A percentile compares a stretch with the other conserved stretches of the same genome.
phyloP scores from a whole-genome alignment of 2,329 filamentous ascomycete species.

The Rachicladosporium sp. region DNA sequence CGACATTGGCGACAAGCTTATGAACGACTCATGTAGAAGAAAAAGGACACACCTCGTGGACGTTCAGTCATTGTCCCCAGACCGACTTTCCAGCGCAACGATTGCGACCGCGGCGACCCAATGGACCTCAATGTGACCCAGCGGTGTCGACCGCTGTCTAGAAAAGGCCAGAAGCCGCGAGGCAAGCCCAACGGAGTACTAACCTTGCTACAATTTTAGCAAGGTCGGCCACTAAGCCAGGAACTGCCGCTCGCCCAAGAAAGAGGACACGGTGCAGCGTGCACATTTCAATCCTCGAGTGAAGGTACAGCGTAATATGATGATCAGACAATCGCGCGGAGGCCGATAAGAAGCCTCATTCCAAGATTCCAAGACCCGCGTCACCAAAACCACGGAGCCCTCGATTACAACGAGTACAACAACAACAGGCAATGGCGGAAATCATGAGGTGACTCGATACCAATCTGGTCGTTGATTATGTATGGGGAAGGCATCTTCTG shows the following conservation, averaged over 20 bases:
- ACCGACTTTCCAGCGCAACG: background rate
- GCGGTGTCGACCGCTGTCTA: background rate
- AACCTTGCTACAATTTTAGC: background rate
- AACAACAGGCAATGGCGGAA: no score
- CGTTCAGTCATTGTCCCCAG: background rate
- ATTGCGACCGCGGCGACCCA: background rate
- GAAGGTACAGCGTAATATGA: background rate
- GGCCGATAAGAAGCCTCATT: no score
- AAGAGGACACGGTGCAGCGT: background rate
- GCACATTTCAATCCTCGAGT: background rate
- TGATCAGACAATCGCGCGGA: background rate
- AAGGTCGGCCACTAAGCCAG: background rate
- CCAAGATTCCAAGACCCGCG: no score
- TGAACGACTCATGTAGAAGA: background rate
- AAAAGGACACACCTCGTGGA: background rate
- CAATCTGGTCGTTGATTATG: no score
- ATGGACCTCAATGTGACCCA: background rate
- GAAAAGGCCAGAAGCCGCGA: background rate
- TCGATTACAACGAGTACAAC: no score
- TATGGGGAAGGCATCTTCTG: no score
- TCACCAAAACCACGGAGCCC: no score
- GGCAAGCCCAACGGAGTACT: background rate
- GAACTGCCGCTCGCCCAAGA: background rate
- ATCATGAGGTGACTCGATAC: no score
- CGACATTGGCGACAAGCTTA: slow-evolving; percentile 1